phyloP scores from a whole-genome alignment of 148 eudicot species.

The Chenopodium album region DNA sequence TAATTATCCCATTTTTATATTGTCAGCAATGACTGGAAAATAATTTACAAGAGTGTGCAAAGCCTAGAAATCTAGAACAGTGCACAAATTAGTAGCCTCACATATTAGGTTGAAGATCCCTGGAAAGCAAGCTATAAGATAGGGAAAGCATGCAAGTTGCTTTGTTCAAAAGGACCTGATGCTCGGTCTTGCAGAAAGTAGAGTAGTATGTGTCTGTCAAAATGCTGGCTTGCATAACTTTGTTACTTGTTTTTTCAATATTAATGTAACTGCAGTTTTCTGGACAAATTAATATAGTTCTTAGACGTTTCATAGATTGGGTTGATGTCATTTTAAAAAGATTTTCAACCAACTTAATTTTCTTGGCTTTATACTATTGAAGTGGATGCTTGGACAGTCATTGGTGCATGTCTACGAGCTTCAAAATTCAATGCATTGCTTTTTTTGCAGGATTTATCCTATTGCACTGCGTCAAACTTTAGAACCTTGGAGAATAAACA shows the following conservation, averaged over 20 bases:
- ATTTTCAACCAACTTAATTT: background rate
- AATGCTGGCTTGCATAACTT: background rate
- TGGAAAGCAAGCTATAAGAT: background rate
- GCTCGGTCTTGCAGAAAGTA: background rate
- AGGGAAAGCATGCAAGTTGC: background rate
- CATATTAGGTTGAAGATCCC: background rate
- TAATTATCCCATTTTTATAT: background rate
- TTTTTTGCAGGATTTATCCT: constrained; percentile 62
- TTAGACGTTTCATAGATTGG: background rate
- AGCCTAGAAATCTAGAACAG: background rate
- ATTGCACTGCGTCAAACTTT: constrained; percentile 70
- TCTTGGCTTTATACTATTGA: background rate
- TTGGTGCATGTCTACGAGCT: background rate
- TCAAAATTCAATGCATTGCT: background rate
- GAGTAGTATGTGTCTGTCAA: background rate
- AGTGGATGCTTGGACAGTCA: background rate
- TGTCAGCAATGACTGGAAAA: background rate
- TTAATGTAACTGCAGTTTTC: background rate
- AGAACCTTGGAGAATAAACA: constrained; percentile 74
- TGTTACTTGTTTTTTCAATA: background rate
- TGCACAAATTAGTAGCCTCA: background rate
- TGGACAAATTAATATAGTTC: background rate
- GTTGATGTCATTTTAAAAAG: background rate
- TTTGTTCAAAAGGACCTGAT: background rate
- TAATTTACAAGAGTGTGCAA: background rate